These are phyloP conservation scores for Pichia nakasei DNA, from an alignment of 805 yeast species.

Conservation along the genomic window DNA sequence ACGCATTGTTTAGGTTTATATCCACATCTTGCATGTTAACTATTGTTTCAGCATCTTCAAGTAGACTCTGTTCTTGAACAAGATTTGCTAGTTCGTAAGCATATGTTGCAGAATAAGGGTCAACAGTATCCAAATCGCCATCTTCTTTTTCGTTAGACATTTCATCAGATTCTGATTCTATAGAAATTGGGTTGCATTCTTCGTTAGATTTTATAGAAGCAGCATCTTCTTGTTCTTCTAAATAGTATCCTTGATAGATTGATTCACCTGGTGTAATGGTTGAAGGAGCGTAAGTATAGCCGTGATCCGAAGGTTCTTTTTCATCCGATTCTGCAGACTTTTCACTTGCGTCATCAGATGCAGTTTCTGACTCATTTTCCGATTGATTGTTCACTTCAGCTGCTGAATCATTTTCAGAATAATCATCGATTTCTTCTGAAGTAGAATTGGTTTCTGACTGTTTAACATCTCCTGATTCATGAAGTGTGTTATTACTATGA, in stretches of 20 bases:
- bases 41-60: neutral
- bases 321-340: neutral
- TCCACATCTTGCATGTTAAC: neutral
- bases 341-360: too few relatives aligned
- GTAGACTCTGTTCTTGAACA: neutral
- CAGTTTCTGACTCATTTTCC: neutral
- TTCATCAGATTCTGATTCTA: conserved; percentile 3
- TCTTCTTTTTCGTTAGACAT: neutral
- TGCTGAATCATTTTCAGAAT: neutral
- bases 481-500: neutral
- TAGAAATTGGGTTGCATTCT: neutral
- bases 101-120: neutral
- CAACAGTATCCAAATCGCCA: neutral
- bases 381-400: neutral
- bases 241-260: neutral
- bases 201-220: neutral
- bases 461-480: too few relatives aligned
- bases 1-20: neutral
- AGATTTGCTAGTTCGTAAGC: conserved; percentile 5
- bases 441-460: too few relatives aligned
- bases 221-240: neutral
- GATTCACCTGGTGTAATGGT: neutral
- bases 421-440: too few relatives aligned
- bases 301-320: neutral
- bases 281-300: too few relatives aligned